Evolutionary conservation across 2,329 filamentous ascomycete genomes (phyloP), one percentile per base, ranked within the genome.

Genomic region (Rugonectria rugulosa): DNA sequence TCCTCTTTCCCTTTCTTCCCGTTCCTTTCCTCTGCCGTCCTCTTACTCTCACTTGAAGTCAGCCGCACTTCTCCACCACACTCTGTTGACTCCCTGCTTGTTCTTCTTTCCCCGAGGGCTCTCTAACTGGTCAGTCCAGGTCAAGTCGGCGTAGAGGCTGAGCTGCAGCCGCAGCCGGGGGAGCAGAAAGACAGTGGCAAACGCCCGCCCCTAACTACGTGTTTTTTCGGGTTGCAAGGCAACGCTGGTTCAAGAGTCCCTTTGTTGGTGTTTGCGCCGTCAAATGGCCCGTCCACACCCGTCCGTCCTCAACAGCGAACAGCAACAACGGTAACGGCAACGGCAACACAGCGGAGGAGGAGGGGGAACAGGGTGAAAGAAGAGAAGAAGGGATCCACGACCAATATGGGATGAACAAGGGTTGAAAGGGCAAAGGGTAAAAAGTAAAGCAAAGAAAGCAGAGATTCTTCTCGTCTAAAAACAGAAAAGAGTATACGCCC

Each of bases 241-340:
- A 54, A 37, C 57, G 53, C 52, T 46, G 38, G 23, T 44, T 31
- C 53, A 50, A n/a, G 31, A 45, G 46, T 60, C 49, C n/a, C 65
- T 68, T 68, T 65, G 63, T 65, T 62, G 52, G 56, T 51, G 63
- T 66, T 66, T 65, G 65, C 52, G 41, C 55, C 23, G 45, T 36
- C 32, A 32, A 50, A 48, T 44, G 54, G 32, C 49, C 54, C 49
- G 54, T 59, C 54, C 45, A 56, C 57, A 56, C 56, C 57, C 57
- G 36, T 59, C 59, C 47, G 55, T 43, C 52, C 46, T 50, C 53
- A 42, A 47, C 20, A 61, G 38, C 47, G 41, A 45, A 26, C 46
- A 44, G 36, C 52, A 54, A 47, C 37, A 24, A 47, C 48, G 15
- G 32, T 46, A 44, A 38, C 49, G 53, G 48, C n/a, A n/a, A n/a